Percentiles rank a stretch among this genome's conserved stretches.
Conservation (phyloP, 75 land plant genomes). For the Isoetes taiwanensis region DNA sequence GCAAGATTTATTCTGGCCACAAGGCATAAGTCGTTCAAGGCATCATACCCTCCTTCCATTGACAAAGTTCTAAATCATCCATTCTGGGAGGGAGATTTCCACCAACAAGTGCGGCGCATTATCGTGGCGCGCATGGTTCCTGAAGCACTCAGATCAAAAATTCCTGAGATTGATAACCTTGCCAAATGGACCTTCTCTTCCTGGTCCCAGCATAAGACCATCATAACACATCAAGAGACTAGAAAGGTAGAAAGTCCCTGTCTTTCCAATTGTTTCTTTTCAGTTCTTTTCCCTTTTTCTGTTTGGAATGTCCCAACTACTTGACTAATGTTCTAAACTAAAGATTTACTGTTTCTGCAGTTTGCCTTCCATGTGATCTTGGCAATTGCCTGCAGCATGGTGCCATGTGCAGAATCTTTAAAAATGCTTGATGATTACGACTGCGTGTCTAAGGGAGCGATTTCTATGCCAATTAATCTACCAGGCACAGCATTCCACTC, state of each 20-base stretch:
- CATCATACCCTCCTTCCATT: conserved; percentile 3
- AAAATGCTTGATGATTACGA: neutral
- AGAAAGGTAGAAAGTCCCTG: neutral
- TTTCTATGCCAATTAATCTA: conserved; percentile 2
- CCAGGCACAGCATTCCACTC: conserved; percentile 2
- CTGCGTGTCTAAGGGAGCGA: neutral
- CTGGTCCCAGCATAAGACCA: neutral
- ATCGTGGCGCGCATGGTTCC: neutral
- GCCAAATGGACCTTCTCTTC: neutral
- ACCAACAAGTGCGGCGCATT: neutral
- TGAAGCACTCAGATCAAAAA: neutral
- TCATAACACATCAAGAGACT: conserved; percentile 1
- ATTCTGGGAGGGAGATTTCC: conserved; percentile 1
- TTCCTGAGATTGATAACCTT: neutral
- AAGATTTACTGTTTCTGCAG: no score
- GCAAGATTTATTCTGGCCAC: conserved; percentile 1
- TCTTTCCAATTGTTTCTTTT: no score
- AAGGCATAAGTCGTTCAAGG: conserved; percentile 6
- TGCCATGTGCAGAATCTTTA: neutral
- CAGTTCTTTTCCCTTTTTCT: no score
- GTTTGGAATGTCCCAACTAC: no score
- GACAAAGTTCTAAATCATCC: conserved; percentile 5
- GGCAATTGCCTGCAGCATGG: neutral
- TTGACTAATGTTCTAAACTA: no score
- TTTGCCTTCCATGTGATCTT: conserved; percentile 4